These are phyloP conservation scores for Sophora flavescens DNA, from an alignment of 306 rosid genomes.

Conservation along the genomic window DNA sequence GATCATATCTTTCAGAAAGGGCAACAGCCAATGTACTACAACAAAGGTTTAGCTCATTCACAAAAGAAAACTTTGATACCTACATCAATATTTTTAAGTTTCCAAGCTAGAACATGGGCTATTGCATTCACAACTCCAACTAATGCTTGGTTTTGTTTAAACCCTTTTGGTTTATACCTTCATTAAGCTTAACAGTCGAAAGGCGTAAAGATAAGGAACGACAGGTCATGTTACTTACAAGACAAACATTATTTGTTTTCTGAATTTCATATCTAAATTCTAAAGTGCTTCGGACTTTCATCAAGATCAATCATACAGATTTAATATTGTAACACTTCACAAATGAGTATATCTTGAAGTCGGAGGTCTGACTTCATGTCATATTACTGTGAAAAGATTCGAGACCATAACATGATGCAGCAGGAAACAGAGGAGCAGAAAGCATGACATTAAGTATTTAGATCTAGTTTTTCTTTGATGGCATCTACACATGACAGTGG, in stretches of 20 bases:
- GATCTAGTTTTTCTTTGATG: constrained; percentile 6
- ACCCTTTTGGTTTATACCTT: too few relatives aligned
- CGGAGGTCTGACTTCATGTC: neutral
- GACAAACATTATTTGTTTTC: constrained; percentile 1
- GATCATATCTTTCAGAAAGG: neutral
- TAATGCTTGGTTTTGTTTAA: too few relatives aligned
- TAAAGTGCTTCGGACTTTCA: neutral
- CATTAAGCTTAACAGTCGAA: neutral
- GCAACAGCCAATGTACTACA: neutral
- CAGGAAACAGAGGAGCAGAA: constrained; percentile 7
- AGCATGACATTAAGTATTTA: neutral
- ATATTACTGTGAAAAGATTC: neutral
- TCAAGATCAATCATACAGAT: neutral
- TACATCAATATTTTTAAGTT: too few relatives aligned
- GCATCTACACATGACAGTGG: neutral
- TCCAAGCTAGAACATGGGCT: too few relatives aligned
- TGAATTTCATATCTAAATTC: neutral
- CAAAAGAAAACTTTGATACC: neutral
- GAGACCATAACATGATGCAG: neutral
- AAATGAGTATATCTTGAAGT: neutral
- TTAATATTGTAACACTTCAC: neutral
- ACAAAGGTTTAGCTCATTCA: neutral
- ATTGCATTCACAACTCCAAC: too few relatives aligned
- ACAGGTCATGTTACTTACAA: neutral
- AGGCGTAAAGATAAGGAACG: constrained; percentile 4